Evolutionary conservation across 257 asterid species (phyloP).

Genomic region (Prunella vulgaris): DNA sequence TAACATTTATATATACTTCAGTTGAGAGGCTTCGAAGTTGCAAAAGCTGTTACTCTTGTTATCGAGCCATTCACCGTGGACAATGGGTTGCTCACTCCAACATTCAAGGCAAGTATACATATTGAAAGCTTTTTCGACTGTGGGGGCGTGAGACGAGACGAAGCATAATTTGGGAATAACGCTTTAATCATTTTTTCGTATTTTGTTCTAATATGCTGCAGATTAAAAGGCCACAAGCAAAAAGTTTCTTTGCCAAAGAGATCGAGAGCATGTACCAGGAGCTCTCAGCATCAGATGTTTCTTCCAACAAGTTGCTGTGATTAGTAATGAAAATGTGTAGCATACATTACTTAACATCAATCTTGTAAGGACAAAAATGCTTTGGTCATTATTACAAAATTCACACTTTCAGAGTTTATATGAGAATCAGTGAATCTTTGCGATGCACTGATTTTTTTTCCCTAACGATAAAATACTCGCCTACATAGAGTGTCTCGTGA

Average conservation of each 20-base stretch:
- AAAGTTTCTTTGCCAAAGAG: slow-evolving; percentile 53
- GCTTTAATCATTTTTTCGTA: background rate
- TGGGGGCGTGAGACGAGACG: too few relatives aligned
- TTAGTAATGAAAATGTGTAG: too few relatives aligned
- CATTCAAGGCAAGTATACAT: slow-evolving; percentile 50
- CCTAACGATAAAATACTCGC: too few relatives aligned
- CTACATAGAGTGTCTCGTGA: too few relatives aligned
- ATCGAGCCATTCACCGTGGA: slow-evolving; percentile 62
- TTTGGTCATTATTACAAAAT: too few relatives aligned
- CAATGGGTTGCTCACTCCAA: slow-evolving; percentile 74
- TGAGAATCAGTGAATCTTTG: too few relatives aligned
- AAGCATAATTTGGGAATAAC: too few relatives aligned
- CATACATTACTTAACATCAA: too few relatives aligned
- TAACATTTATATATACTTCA: slow-evolving; percentile 34
- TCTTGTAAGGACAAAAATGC: too few relatives aligned
- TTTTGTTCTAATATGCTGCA: slow-evolving; percentile 16
- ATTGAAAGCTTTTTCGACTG: too few relatives aligned
- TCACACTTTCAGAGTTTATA: too few relatives aligned
- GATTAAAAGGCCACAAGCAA: slow-evolving; percentile 82
- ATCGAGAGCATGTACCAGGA: slow-evolving; percentile 56
- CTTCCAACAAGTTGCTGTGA: slow-evolving; percentile 33
- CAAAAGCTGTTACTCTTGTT: slow-evolving; percentile 62
- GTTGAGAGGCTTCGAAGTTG: slow-evolving; percentile 79
- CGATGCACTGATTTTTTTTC: too few relatives aligned
- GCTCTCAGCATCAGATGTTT: slow-evolving; percentile 35